A percentile compares a stretch with the other conserved stretches of the same genome.
Evolutionary conservation across 495 filamentous ascomycete genomes (phyloP).

Genomic region (Talaromyces wortmannii): DNA sequence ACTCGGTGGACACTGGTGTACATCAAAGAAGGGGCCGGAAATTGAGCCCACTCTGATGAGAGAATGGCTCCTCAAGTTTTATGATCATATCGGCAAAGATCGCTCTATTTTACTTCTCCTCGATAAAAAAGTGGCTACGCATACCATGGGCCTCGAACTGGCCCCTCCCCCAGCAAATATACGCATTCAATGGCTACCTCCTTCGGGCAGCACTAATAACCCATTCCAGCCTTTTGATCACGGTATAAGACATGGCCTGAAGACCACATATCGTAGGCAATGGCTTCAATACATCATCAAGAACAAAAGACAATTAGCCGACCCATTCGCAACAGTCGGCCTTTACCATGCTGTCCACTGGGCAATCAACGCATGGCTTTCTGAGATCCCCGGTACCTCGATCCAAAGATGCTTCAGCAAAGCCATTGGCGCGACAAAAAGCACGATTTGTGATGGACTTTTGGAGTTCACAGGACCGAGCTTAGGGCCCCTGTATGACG

Average conservation of each 20-base stretch:
- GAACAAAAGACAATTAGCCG: neutral
- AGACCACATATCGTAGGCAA: slow-evolving; percentile 12
- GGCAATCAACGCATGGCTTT: neutral
- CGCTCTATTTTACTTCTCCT: slow-evolving; percentile 17
- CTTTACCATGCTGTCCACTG: neutral
- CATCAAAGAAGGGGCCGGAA: slow-evolving; percentile 13
- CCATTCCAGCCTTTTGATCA: slow-evolving; percentile 15
- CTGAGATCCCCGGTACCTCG: neutral
- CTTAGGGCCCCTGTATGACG: neutral
- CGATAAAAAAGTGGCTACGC: slow-evolving; percentile 12
- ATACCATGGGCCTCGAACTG: slow-evolving; percentile 10
- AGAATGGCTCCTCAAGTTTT: slow-evolving; percentile 18
- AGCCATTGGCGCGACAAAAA: neutral
- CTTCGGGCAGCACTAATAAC: slow-evolving; percentile 5
- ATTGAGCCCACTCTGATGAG: slow-evolving; percentile 12
- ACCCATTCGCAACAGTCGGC: neutral
- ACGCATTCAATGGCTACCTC: slow-evolving; percentile 15
- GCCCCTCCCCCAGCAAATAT: slow-evolving; percentile 13
- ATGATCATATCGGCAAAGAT: slow-evolving; percentile 11
- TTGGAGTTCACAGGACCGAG: neutral
- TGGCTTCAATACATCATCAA: slow-evolving; percentile 10
- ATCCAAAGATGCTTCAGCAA: neutral
- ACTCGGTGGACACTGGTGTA: slow-evolving; percentile 9
- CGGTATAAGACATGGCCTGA: slow-evolving; percentile 20
- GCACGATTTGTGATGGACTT: neutral